Evolutionary conservation across 2,329 filamentous ascomycete species (phyloP).

Genomic region (Harringtonia aguacate): DNA sequence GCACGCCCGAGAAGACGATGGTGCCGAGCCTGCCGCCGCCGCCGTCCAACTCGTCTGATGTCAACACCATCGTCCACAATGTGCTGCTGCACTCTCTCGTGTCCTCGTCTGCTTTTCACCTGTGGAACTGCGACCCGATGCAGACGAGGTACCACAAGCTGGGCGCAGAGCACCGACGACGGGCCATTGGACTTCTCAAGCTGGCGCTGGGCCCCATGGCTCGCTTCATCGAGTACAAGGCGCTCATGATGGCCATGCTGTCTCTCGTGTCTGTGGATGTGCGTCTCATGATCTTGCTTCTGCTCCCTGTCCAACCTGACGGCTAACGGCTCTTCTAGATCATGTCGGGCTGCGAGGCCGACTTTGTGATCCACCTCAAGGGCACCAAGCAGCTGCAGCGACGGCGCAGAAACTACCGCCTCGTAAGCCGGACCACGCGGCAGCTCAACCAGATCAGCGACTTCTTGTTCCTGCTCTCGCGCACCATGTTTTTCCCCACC

Average conservation of each 20-base stretch:
- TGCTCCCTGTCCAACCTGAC: neutral
- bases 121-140: conserved; percentile 3
- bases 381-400: conserved; percentile 5
- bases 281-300: neutral
- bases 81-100: conserved; percentile 4
- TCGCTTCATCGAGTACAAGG: neutral
- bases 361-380: conserved; percentile 5
- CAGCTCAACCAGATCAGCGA: conserved; percentile 7
- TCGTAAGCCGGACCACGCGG: neutral
- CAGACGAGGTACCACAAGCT: conserved; percentile 1
- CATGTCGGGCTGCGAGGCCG: conserved; percentile 7
- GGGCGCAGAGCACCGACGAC: neutral
- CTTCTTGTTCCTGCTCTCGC: conserved; percentile 5
- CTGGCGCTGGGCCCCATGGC: neutral
- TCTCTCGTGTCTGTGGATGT: conserved; percentile 7
- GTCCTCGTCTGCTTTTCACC: conserved; percentile 5
- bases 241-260: conserved; percentile 7
- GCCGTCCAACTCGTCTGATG: neutral
- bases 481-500: conserved; percentile 1
- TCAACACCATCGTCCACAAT: neutral
- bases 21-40: too few relatives aligned
- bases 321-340: neutral
- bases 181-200: conserved; percentile 1
- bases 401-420: neutral
- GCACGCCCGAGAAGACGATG: too few relatives aligned